Base-by-base conservation (phyloP, 441 rosid genomes). In the Adansonia grandidieri region DNA sequence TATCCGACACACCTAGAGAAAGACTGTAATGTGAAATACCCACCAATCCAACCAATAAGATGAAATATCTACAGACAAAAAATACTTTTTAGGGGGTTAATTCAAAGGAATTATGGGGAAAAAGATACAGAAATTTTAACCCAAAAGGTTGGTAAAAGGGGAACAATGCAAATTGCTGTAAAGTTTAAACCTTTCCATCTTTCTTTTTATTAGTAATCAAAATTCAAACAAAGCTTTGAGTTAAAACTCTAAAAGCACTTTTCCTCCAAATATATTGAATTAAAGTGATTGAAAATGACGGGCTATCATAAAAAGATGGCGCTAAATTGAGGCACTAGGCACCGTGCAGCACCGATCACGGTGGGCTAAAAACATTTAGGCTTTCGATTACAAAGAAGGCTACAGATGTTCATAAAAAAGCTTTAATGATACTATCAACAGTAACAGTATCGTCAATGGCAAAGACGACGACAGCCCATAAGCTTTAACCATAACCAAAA, bases 41-140 rank as follows among this genome's bases (percentile, higher is more conserved):
- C 47, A 72, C 37, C 53, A 72, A 79, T 73, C 57, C 75, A 75
- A 47, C 80, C 79, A 66, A 79, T 71, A 20, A 70, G 53, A 40
- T 73, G 54, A 54, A 77, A 77, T 77, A 24, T 67, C 24, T 75
- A 57, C 72, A 81, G 88, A 88, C 82, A 82, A 82, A 79, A 76
- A 40, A 79, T 60, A 82, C 88, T 84, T 86, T 86, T 84, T 80
- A 45, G 81, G 87, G 81, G 86, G 63, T 83, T 51, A 84, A 79
- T 53, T 78, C 85, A 86, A 88, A 79, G 85, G 88, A 78, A 78
- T 77, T 63, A 63, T 28, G 63, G 51, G 70, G 69, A 15, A 11
- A 80, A 77, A 71, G 78, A 65, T 78, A 80, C 76, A 56, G 80
- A 60, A 32, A 79, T 14, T 42, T 64, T 15, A 24, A 54, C 82